Evolutionary conservation across 495 filamentous ascomycete genomes (phyloP).

Genomic region (Xylaria sp.): DNA sequence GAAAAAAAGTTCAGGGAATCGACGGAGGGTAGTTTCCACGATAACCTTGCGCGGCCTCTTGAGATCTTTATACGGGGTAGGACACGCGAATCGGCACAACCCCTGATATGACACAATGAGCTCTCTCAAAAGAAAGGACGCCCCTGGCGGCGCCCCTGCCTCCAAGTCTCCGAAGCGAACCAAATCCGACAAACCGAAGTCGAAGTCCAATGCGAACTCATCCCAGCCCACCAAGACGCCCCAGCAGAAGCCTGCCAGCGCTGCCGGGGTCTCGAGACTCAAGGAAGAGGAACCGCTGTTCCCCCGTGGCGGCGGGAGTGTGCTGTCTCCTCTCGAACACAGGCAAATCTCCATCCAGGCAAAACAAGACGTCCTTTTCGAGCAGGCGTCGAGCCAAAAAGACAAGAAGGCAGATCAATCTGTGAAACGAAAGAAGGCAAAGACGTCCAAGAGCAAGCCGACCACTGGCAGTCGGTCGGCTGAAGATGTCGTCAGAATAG

Average conservation of each 20-base stretch:
- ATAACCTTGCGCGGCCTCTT: constrained; percentile 17
- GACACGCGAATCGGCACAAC: background rate
- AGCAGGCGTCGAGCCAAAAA: constrained; percentile 66
- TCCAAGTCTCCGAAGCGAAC: constrained; percentile 53
- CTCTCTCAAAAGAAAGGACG: constrained; percentile 56
- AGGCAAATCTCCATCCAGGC: constrained; percentile 97
- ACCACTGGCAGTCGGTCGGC: constrained; percentile 45
- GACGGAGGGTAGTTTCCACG: constrained; percentile 2
- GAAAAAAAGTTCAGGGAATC: constrained; percentile 27
- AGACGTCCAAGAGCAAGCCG: constrained; percentile 61
- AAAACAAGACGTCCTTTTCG: constrained; percentile 90
- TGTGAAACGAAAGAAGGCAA: constrained; percentile 59
- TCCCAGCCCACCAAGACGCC: constrained; percentile 31
- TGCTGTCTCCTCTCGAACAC: constrained; percentile 90
- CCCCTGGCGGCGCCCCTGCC: constrained; percentile 48
- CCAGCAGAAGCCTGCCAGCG: constrained; percentile 37
- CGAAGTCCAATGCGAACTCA: constrained; percentile 34
- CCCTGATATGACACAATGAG: constrained; percentile 44
- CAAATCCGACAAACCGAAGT: constrained; percentile 46
- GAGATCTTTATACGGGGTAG: background rate
- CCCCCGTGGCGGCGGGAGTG: constrained; percentile 88
- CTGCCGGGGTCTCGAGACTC: constrained; percentile 41
- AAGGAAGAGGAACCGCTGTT: constrained; percentile 87
- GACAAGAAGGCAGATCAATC: constrained; percentile 52
- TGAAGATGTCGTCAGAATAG: constrained; percentile 72